Evolutionary conservation across 352 stramenopile species (phyloP).

Genomic region (Globisporangium takayamanum): DNA sequence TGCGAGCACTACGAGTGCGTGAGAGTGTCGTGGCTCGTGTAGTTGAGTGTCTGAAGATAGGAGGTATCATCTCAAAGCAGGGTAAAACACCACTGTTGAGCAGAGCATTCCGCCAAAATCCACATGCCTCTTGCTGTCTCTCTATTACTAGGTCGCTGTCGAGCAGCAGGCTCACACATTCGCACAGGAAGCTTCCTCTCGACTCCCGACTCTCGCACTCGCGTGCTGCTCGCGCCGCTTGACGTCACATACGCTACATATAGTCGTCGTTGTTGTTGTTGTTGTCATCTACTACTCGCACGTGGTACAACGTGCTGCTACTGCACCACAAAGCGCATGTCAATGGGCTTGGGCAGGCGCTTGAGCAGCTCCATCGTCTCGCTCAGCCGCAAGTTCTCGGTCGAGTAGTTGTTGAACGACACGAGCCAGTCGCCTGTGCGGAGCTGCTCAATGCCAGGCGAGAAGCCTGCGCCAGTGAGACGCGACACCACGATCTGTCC

Average conservation of each 20-base stretch:
- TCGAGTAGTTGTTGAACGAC: conserved; percentile 66
- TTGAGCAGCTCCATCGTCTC: conserved; percentile 84
- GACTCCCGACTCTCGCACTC: background rate
- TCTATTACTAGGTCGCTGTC: no score
- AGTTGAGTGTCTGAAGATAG: background rate
- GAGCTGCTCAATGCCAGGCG: conserved; percentile 55
- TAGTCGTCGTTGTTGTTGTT: no score
- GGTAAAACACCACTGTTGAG: no score
- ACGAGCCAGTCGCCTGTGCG: conserved; percentile 68
- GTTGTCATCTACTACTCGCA: background rate
- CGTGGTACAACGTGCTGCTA: conserved; percentile 12
- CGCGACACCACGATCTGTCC: conserved; percentile 72
- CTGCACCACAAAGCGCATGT: conserved; percentile 78
- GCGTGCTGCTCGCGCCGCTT: background rate
- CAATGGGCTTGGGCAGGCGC: conserved; percentile 59
- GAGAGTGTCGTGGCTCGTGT: background rate
- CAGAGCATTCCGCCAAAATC: no score
- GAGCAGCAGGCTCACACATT: background rate
- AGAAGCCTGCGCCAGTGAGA: conserved; percentile 65
- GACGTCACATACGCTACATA: background rate
- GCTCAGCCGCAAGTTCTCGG: conserved; percentile 45
- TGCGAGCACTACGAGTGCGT: background rate
- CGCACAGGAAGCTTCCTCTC: background rate
- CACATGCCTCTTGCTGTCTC: no score
- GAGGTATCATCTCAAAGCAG: no score